A percentile compares a stretch with the other conserved stretches of the same genome.
Evolutionary conservation across 768 basidiomycete species (phyloP).

Genomic region (Kwoniella sp.): DNA sequence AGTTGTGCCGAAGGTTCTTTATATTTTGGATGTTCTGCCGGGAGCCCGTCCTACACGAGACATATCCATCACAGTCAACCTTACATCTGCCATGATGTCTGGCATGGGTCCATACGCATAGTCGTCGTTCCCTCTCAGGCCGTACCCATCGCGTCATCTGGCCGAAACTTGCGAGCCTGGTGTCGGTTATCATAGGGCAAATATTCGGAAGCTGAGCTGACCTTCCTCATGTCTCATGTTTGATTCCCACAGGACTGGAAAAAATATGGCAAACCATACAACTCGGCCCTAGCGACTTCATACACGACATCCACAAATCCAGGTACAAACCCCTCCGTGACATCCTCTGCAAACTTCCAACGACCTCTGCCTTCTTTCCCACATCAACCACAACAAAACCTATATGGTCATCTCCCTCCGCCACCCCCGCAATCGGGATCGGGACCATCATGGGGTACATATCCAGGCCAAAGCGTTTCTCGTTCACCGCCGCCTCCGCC

Average conservation of each 20-base stretch:
- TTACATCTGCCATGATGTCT: too few relatives aligned
- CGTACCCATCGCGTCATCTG: too few relatives aligned
- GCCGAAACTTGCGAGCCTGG: too few relatives aligned
- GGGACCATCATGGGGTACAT: constrained; percentile 31
- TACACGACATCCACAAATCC: constrained; percentile 26
- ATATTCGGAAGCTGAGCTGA: constrained; percentile 9
- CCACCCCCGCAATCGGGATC: constrained; percentile 15
- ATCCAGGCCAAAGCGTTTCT: constrained; percentile 33
- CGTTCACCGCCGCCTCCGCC: constrained; percentile 30
- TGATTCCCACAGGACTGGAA: constrained; percentile 45
- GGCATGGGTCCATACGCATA: too few relatives aligned
- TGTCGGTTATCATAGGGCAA: too few relatives aligned
- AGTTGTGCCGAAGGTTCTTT: neutral
- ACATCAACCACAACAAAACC: constrained; percentile 17
- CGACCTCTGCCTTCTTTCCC: constrained; percentile 34
- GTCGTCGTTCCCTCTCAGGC: too few relatives aligned
- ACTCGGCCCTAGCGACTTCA: constrained; percentile 37
- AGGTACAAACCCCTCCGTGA: constrained; percentile 30
- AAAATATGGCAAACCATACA: constrained; percentile 51
- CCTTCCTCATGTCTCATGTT: neutral
- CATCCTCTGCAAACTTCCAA: constrained; percentile 45
- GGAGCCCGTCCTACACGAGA: too few relatives aligned
- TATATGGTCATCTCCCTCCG: constrained; percentile 26
- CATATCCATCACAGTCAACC: neutral
- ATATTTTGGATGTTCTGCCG: neutral